Evolutionary conservation across 306 rosid species (phyloP), one percentile per base, ranked within the genome.

Genomic region (Hylodesmum podocarpum): DNA sequence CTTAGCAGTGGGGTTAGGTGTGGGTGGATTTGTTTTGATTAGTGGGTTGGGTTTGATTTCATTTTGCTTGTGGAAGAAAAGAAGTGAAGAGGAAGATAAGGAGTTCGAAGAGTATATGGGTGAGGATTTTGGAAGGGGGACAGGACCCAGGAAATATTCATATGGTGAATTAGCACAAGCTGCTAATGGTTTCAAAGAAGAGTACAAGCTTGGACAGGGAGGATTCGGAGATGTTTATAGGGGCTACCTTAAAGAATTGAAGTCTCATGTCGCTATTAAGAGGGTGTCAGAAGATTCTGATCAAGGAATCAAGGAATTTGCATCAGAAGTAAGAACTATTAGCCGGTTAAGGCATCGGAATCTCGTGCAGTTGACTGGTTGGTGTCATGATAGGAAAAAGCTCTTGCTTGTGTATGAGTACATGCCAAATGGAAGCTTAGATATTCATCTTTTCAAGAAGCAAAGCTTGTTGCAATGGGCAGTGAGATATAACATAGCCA

Each of bases 221-320:
- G 87, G 81, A 8, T 83, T 83, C 34, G 84, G 84, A 9, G 50
- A 66, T 4, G 75, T 83, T 24, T 79, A 83, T n/a, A 75, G 37
- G 28, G 84, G 81, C 1, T 54, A 62, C 14, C n/a, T 83, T 0
- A 36, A 16, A 43, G 81, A 64, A 8, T 34, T 34, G 1, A 9
- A 70, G 12, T 12, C 43, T 28, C 0, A 31, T 53, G 81, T 55
- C 6, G 84, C 81, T n/a, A 44, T 83, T 3, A 83, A 83, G 57
- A 79, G 29, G 81, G 75, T 75, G 7, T 79, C 75, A 12, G 21
- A 39, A 53, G 41, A 22, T 8, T 79, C 87, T 9, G 9, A 25
- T 1, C 79, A 74, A 1, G 78, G 81, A n/a, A 12, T 74, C 18
- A 83, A 63, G 44, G 75, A 76, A 8, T 83, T 33, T 3, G 51